A percentile compares a stretch with the other conserved stretches of the same genome.
These are phyloP conservation scores for Albizia julibrissin DNA, from an alignment of 306 rosid genomes.

Conservation along the genomic window DNA sequence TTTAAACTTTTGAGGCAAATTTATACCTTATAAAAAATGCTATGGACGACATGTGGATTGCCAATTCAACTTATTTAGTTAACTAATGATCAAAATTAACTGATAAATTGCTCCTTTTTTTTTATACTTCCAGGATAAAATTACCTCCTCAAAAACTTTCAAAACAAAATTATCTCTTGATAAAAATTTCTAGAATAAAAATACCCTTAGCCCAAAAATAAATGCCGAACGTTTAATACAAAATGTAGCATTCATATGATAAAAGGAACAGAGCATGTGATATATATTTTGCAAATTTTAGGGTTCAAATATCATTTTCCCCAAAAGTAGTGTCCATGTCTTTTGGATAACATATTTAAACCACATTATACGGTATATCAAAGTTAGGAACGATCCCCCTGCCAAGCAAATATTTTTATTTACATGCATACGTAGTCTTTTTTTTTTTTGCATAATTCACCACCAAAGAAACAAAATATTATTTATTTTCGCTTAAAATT, in stretches of 20 bases:
- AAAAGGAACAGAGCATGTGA: not conserved
- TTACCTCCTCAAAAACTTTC: no score
- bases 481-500: not conserved
- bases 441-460: not conserved
- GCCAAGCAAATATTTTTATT: not conserved
- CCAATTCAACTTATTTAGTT: no score
- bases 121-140: no score
- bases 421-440: not conserved
- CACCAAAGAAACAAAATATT: not conserved
- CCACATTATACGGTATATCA: not conserved
- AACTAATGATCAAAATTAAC: no score
- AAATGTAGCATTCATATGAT: not conserved
- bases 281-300: not conserved
- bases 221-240: not conserved
- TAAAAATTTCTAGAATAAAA: no score
- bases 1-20: no score
- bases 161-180: no score
- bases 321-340: not conserved
- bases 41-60: no score
- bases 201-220: no score
- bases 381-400: not conserved
- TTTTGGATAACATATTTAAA: not conserved
- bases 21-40: no score
- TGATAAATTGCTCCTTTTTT: no score
- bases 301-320: not conserved